Base-by-base conservation (phyloP, 495 filamentous ascomycete species). In the Aspergillus saccharolyticus region DNA sequence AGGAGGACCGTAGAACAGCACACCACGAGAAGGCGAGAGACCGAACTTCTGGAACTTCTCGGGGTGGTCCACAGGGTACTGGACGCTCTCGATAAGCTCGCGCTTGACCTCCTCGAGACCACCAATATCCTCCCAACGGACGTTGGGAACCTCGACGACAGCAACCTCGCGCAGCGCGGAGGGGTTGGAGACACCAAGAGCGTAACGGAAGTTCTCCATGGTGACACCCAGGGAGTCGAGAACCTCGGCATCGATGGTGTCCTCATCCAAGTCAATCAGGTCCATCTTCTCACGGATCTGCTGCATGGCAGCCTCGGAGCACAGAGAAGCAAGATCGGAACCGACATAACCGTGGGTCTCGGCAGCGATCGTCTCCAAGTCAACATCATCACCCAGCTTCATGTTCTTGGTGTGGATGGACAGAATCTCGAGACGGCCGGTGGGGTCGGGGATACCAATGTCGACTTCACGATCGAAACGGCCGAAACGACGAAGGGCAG, bases 261-360 rank as follows among this genome's bases (percentile, higher is more conserved):
- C 94, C 74, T 98, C 94, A 63, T 98, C 95, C 43, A 98, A 85
- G 74, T 98, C 94, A 62, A 98, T 98, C 61, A 98, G 85, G 71
- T 98, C 94, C 94, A 98, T 98, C 87, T 98, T 98, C 80, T 98
- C 94, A 77, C 94, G 91, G 70, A 98, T 98, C 77, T 97, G 95
- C 76, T 98, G 95, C 94, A 98, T 97, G 55, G 94, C 94, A 71
- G 95, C 94, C 75, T 98, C 94, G 12, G 94, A 97, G 79, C 94
- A 98, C 56, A 98, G 88, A n/a, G 94, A 96, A 42, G 94, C 94
- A 70, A 98, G 76, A 87, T 98, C 94, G 39, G 94, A 97, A 77
- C 94, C 94, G 71, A 98, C 94, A 65, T 97, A 97, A 79, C 94
- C 94, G 78, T 98, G 94, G 51, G 94, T 98, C 80, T 98, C 95